A percentile compares a stretch with the other conserved stretches of the same genome.
Conservation (phyloP, 2,329 filamentous ascomycete genomes). For the Rutstroemia sydowiana region DNA sequence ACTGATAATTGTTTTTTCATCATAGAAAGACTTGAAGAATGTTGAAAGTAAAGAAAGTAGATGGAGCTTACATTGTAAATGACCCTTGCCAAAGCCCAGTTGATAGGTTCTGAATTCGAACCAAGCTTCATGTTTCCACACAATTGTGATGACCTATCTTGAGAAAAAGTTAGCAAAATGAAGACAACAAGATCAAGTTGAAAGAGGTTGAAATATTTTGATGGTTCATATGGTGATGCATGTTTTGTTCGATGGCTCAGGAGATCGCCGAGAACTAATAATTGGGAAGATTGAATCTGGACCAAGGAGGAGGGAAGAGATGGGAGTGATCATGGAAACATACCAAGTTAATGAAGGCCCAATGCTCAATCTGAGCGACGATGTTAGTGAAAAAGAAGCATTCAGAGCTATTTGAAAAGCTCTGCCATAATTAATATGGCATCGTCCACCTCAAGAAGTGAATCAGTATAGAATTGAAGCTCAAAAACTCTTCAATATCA, state of each 20-base stretch:
- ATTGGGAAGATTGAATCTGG: constrained; percentile 13
- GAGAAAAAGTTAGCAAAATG: constrained; percentile 16
- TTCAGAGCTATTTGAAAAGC: background rate
- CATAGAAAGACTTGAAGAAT: constrained; percentile 39
- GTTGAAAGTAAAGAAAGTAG: background rate
- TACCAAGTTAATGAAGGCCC: background rate
- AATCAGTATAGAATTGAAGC: too few relatives aligned
- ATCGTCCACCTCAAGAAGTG: too few relatives aligned
- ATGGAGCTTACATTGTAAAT: background rate
- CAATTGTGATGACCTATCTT: background rate
- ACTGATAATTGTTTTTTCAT: constrained; percentile 63
- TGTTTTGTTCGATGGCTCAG: constrained; percentile 43
- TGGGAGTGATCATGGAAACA: constrained; percentile 19
- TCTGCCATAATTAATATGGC: background rate
- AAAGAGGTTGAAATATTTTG: background rate
- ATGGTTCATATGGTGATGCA: constrained; percentile 70
- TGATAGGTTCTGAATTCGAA: too few relatives aligned
- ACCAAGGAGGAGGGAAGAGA: background rate
- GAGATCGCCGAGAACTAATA: constrained; percentile 28
- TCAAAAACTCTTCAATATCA: too few relatives aligned
- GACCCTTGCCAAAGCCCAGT: background rate
- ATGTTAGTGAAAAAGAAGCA: background rate
- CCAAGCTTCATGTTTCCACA: too few relatives aligned
- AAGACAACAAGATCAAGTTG: constrained; percentile 13
- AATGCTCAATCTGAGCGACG: background rate